Evolutionary conservation across 179 eudicot genomes (phyloP).

Genomic region (Gypsophila paniculata): DNA sequence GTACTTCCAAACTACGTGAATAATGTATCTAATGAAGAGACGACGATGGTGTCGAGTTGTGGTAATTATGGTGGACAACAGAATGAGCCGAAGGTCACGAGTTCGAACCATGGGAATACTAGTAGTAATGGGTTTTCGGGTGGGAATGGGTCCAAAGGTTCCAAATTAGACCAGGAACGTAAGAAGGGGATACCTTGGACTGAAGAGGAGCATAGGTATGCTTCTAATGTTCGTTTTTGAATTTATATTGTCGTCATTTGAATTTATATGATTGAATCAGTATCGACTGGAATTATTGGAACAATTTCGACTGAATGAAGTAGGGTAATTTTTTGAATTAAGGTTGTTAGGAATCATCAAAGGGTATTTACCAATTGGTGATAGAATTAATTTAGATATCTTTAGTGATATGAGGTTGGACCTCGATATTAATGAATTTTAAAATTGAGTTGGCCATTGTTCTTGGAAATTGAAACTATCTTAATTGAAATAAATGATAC

Average conservation of each 20-base stretch:
- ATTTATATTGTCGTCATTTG: neutral
- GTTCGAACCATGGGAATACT: too few relatives aligned
- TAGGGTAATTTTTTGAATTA: too few relatives aligned
- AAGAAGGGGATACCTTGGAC: constrained; percentile 96
- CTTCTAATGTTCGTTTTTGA: neutral
- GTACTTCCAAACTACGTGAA: constrained; percentile 50
- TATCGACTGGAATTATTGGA: too few relatives aligned
- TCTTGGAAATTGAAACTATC: too few relatives aligned
- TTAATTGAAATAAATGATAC: too few relatives aligned
- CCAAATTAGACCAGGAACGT: constrained; percentile 64
- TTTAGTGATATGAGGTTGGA: neutral
- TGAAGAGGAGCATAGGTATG: constrained; percentile 89
- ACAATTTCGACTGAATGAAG: too few relatives aligned
- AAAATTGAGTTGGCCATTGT: neutral
- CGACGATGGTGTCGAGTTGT: constrained; percentile 16
- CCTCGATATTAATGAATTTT: neutral
- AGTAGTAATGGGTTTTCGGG: constrained; percentile 36
- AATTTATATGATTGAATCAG: too few relatives aligned
- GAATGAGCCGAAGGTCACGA: too few relatives aligned
- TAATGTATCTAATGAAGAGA: constrained; percentile 16
- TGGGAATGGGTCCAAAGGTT: constrained; percentile 41
- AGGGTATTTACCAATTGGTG: too few relatives aligned
- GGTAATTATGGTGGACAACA: constrained; percentile 4
- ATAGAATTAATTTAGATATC: neutral
- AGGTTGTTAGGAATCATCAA: too few relatives aligned